Percentiles rank a stretch among this genome's conserved stretches.
Evolutionary conservation across 345 rosid genomes (phyloP).

Genomic region (Populus nigra): DNA sequence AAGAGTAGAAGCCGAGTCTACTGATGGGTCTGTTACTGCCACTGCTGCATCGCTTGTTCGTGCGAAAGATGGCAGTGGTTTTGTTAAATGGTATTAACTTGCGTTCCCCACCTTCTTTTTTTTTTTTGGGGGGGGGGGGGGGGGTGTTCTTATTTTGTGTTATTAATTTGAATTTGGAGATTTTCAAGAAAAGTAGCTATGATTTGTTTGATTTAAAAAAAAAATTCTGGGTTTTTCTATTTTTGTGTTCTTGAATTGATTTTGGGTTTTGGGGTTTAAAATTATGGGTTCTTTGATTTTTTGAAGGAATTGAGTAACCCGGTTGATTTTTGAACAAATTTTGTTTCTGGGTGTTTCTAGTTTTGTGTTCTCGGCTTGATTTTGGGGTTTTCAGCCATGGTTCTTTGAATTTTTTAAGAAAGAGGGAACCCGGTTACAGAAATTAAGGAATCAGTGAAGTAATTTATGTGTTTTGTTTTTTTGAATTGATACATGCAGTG

Average conservation of each 20-base stretch:
- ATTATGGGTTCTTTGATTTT: too few relatives aligned
- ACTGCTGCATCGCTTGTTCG: conserved; percentile 50
- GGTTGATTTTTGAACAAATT: too few relatives aligned
- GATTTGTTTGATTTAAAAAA: not conserved
- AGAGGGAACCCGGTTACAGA: too few relatives aligned
- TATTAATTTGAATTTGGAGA: not conserved
- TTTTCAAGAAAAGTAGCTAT: not conserved
- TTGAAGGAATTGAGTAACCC: too few relatives aligned
- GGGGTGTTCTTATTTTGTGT: too few relatives aligned
- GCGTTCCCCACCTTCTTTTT: not conserved
- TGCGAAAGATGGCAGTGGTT: conserved; percentile 83
- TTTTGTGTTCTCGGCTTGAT: too few relatives aligned
- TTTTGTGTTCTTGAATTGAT: too few relatives aligned
- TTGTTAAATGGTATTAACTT: conserved; percentile 57
- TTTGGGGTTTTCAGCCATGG: too few relatives aligned
- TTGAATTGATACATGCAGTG: conserved; percentile 37
- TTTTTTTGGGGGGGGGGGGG: not conserved
- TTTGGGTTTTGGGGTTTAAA: too few relatives aligned
- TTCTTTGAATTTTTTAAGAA: too few relatives aligned
- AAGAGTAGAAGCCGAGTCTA: conserved; percentile 26
- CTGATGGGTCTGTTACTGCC: not conserved
- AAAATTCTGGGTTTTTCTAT: too few relatives aligned
- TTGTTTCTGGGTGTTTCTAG: too few relatives aligned
- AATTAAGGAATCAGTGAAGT: not conserved
- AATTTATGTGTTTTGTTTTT: not conserved